Conservation (phyloP, 2,329 filamentous ascomycete genomes). For the Hypoxylon sp. region DNA sequence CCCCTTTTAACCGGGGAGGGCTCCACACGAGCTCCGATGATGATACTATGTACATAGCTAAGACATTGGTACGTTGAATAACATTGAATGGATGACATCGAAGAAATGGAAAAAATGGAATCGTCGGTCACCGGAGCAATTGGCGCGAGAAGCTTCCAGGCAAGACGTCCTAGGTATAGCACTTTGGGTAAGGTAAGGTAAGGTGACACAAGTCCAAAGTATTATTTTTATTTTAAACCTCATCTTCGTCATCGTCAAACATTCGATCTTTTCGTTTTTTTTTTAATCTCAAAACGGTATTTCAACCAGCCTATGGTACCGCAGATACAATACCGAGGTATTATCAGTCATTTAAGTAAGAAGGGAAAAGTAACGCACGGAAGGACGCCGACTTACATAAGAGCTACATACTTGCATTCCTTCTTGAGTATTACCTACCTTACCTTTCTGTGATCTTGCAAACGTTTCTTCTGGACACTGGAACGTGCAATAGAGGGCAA, state of each 20-base stretch:
- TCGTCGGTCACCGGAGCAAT: slow-evolving; percentile 25
- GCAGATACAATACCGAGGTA: slow-evolving; percentile 17
- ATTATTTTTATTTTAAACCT: slow-evolving; percentile 4
- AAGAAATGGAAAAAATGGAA: slow-evolving; percentile 14
- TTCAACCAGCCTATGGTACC: slow-evolving; percentile 4
- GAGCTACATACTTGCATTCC: slow-evolving; percentile 13
- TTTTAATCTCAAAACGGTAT: background rate
- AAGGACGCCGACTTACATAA: slow-evolving; percentile 29
- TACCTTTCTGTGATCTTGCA: slow-evolving; percentile 1
- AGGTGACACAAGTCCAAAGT: background rate
- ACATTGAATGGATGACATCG: slow-evolving; percentile 35
- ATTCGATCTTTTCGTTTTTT: background rate
- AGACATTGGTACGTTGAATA: slow-evolving; percentile 18
- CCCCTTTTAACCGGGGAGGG: slow-evolving; percentile 29
- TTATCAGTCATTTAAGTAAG: background rate
- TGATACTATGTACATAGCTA: background rate
- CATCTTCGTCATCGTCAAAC: slow-evolving; percentile 13
- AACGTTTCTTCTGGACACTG: slow-evolving; percentile 2
- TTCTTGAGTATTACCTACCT: background rate
- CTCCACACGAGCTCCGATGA: slow-evolving; percentile 43
- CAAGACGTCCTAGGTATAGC: background rate
- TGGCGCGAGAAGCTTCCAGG: slow-evolving; percentile 29
- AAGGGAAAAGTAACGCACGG: slow-evolving; percentile 22
- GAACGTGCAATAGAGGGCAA: background rate
- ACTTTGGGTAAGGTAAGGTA: background rate